phyloP scores from a whole-genome alignment of 2,329 filamentous ascomycete species.

The Arthrinium puccinioides region DNA sequence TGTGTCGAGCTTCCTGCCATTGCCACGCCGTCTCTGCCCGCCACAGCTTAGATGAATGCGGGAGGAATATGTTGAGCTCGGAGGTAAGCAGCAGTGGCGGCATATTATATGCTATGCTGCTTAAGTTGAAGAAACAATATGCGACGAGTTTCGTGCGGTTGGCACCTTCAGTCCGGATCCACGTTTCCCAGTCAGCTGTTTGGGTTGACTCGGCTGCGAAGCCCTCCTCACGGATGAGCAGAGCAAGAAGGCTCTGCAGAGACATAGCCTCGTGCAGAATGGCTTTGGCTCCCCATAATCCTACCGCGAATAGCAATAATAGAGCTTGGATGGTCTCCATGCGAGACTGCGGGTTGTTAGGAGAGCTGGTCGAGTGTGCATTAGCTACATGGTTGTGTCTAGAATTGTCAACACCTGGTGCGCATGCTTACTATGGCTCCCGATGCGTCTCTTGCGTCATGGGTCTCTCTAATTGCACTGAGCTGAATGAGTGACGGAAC shows the following conservation, averaged over 20 bases:
- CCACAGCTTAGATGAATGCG: slow-evolving; percentile 49
- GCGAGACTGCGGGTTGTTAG: slow-evolving; percentile 51
- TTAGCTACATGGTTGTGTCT: neutral
- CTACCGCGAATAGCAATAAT: slow-evolving; percentile 51
- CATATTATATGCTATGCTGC: slow-evolving; percentile 55
- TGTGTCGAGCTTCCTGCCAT: slow-evolving; percentile 50
- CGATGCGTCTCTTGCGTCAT: slow-evolving; percentile 51
- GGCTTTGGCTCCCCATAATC: slow-evolving; percentile 53
- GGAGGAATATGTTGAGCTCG: slow-evolving; percentile 48
- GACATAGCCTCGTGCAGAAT: slow-evolving; percentile 54
- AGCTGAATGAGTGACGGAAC: slow-evolving; percentile 52
- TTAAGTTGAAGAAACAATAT: slow-evolving; percentile 57
- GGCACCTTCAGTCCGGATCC: slow-evolving; percentile 49
- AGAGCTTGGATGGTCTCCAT: slow-evolving; percentile 61
- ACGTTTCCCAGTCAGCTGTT: slow-evolving; percentile 50
- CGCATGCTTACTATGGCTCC: slow-evolving; percentile 50
- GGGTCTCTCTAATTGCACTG: slow-evolving; percentile 48
- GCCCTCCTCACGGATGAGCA: slow-evolving; percentile 52
- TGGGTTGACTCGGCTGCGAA: slow-evolving; percentile 41
- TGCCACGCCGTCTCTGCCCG: slow-evolving; percentile 50
- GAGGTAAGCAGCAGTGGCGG: slow-evolving; percentile 51
- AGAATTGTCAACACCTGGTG: no score
- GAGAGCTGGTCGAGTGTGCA: no score
- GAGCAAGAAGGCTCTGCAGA: slow-evolving; percentile 49
- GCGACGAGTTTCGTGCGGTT: slow-evolving; percentile 53